These are phyloP conservation scores for Triticum turgidum DNA, from an alignment of 176 grass and related monocot genomes.

Conservation along the genomic window DNA sequence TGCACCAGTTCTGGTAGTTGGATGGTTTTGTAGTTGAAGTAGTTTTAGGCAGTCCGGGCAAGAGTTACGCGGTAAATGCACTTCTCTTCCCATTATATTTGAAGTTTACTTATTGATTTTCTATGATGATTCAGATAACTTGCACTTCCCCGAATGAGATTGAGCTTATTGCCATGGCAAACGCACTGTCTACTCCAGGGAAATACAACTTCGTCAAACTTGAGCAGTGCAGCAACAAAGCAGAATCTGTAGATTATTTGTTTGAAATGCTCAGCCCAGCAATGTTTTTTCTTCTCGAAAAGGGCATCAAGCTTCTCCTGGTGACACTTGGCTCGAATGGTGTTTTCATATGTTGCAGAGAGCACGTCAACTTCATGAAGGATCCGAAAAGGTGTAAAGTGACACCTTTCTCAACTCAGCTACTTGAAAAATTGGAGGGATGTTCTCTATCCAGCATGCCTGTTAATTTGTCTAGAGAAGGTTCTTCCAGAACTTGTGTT, in stretches of 20 bases:
- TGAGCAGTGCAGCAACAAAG: conserved; percentile 34
- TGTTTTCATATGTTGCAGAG: conserved; percentile 77
- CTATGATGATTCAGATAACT: conserved; percentile 56
- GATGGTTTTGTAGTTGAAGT: not conserved
- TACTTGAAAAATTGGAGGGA: conserved; percentile 47
- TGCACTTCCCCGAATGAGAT: conserved; percentile 87
- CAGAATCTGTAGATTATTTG: conserved; percentile 48
- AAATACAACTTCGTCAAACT: conserved; percentile 47
- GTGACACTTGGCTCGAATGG: conserved; percentile 80
- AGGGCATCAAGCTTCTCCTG: conserved; percentile 81
- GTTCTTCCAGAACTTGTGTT: conserved; percentile 47
- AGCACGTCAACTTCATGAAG: conserved; percentile 36
- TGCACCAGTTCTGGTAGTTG: not conserved
- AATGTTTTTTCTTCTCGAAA: conserved; percentile 78
- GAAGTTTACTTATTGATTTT: conserved; percentile 25
- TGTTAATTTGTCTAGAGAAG: conserved; percentile 35
- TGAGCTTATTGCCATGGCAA: conserved; percentile 93
- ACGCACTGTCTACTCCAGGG: conserved; percentile 48
- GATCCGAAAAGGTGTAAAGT: conserved; percentile 38
- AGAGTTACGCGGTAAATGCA: not conserved
- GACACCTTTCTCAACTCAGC: conserved; percentile 24
- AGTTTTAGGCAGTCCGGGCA: not conserved
- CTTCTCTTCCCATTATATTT: not conserved
- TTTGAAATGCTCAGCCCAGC: conserved; percentile 80
- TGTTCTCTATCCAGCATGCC: conserved; percentile 17